Conservation (phyloP, 2,329 filamentous ascomycete genomes). For the Dothiorella sarmentorum region DNA sequence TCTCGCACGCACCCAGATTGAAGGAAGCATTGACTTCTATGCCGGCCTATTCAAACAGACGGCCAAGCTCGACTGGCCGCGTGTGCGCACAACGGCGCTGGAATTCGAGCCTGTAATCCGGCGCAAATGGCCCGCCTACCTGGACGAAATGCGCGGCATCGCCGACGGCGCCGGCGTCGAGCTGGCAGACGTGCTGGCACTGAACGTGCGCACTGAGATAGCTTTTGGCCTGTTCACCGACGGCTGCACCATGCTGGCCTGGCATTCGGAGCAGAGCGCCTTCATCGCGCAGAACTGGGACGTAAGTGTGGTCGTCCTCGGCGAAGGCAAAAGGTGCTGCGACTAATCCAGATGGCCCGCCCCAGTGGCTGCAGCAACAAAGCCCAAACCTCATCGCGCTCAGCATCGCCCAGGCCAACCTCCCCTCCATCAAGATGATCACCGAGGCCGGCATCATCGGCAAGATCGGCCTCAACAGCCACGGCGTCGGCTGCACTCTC, state of each 20-base stretch:
- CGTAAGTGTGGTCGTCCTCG: slow-evolving; percentile 25
- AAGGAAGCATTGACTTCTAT: slow-evolving; percentile 47
- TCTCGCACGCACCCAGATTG: slow-evolving; percentile 39
- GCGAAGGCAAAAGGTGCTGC: not conserved
- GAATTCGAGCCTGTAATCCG: slow-evolving; percentile 47
- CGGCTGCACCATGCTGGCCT: slow-evolving; percentile 55
- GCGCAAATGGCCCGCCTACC: slow-evolving; percentile 41
- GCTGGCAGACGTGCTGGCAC: slow-evolving; percentile 53
- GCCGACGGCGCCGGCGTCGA: slow-evolving; percentile 48
- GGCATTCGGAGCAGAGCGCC: slow-evolving; percentile 33
- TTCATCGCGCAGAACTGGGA: slow-evolving; percentile 60
- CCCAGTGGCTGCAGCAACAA: slow-evolving; percentile 51
- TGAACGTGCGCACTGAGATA: slow-evolving; percentile 59
- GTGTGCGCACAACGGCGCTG: slow-evolving; percentile 45
- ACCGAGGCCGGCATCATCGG: slow-evolving; percentile 62
- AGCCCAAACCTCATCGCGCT: slow-evolving; percentile 49
- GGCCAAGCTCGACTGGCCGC: slow-evolving; percentile 45
- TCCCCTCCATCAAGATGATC: slow-evolving; percentile 53
- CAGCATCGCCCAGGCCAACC: slow-evolving; percentile 42
- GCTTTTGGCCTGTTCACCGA: slow-evolving; percentile 56
- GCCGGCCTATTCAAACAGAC: slow-evolving; percentile 45
- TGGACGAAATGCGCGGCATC: slow-evolving; percentile 50
- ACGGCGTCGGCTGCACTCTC: slow-evolving; percentile 57
- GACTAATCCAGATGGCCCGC: not conserved
- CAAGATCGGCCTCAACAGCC: slow-evolving; percentile 62